Evolutionary conservation across 352 stramenopile species (phyloP).

Genomic region (Globisporangium nagaii): DNA sequence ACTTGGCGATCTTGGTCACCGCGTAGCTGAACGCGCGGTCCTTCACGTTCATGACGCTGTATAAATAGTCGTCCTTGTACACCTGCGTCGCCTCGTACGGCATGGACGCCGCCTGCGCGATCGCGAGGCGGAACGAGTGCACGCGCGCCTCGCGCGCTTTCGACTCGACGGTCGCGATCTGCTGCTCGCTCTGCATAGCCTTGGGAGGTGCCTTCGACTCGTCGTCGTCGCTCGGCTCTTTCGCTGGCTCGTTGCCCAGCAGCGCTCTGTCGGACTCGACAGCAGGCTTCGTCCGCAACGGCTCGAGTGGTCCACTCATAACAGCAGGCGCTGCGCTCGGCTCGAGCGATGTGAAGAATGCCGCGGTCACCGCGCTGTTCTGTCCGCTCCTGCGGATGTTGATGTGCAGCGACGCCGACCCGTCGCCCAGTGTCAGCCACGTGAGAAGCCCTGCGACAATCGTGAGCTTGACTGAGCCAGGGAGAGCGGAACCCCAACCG

Average conservation of each 20-base stretch:
- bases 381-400: conserved; percentile 22
- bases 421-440: conserved; percentile 30
- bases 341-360: conserved; percentile 11
- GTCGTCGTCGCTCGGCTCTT: background rate
- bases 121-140: conserved; percentile 42
- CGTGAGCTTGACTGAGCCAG: conserved; percentile 27
- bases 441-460: conserved; percentile 27
- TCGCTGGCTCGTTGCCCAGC: background rate
- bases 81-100: conserved; percentile 32
- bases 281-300: background rate
- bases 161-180: conserved; percentile 5
- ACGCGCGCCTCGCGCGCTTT: conserved; percentile 26
- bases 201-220: background rate
- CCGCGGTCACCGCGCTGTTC: conserved; percentile 12
- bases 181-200: background rate
- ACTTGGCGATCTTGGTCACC: conserved; percentile 51
- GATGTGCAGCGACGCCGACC: conserved; percentile 35
- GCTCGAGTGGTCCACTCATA: too few species aligned
- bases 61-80: conserved; percentile 56
- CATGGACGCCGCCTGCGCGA: conserved; percentile 32
- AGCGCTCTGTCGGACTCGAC: background rate
- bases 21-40: conserved; percentile 55
- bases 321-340: too few species aligned
- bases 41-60: conserved; percentile 54
- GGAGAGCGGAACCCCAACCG: conserved; percentile 20